A percentile compares a stretch with the other conserved stretches of the same genome.
Evolutionary conservation across 140 eudicot genomes (phyloP).

Genomic region (Flaveria floridana): DNA sequence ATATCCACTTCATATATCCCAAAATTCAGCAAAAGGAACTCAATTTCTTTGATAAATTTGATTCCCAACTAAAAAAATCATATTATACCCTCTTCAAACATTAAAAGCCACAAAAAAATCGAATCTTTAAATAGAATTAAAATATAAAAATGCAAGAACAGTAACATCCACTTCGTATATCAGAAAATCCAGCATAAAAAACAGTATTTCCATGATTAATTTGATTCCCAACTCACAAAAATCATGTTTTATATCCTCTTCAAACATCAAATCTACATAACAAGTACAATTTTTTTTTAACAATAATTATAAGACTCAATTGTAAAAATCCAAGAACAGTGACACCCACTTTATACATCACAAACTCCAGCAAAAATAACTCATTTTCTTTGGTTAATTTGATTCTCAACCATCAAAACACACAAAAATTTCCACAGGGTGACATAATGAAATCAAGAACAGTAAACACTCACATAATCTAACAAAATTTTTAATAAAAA

Average conservation of each 20-base stretch:
- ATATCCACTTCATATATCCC: constrained; percentile 21
- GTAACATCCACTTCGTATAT: constrained; percentile 23
- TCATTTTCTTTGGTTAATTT: constrained; percentile 5
- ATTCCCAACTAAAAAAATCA: not conserved
- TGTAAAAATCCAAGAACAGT: not conserved
- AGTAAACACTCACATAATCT: constrained; percentile 19
- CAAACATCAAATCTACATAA: not conserved
- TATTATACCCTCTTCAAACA: constrained; percentile 6
- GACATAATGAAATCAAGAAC: not conserved
- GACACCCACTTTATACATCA: constrained; percentile 20
- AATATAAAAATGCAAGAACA: constrained; percentile 1
- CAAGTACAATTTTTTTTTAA: not conserved
- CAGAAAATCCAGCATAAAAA: constrained; percentile 19
- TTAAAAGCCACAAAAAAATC: not conserved
- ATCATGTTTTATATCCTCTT: not conserved
- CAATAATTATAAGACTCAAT: not conserved
- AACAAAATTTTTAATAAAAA: not conserved
- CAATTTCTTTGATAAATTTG: constrained; percentile 7
- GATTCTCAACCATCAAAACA: not conserved
- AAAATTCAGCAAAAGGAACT: constrained; percentile 4
- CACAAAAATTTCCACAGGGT: not conserved
- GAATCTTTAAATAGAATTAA: not conserved
- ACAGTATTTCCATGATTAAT: not conserved
- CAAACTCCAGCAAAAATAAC: constrained; percentile 8
- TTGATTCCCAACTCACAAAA: constrained; percentile 5